Evolutionary conservation across 2,329 filamentous ascomycete species (phyloP).

Genomic region (Domatiomyces globalis): DNA sequence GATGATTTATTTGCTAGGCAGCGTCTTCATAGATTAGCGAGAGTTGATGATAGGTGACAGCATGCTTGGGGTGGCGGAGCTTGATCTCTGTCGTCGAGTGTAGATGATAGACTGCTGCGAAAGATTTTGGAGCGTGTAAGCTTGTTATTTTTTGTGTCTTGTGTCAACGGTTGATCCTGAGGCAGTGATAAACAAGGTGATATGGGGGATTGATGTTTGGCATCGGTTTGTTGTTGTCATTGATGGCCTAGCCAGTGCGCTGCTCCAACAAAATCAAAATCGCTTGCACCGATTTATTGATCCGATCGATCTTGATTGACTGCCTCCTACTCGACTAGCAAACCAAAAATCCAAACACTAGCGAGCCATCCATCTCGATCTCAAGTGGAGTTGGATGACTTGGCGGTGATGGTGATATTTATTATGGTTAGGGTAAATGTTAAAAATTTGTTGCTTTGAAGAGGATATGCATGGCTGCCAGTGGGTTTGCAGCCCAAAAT

Average conservation of each 20-base stretch:
- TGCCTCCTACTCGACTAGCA: no score
- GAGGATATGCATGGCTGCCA: no score
- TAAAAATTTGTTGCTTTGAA: no score
- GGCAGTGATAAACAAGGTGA: no score
- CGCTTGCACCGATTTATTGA: no score
- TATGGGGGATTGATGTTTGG: neutral
- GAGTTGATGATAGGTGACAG: neutral
- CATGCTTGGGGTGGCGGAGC: neutral
- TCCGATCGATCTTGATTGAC: neutral
- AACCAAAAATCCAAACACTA: no score
- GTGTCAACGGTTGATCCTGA: no score
- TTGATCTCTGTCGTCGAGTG: neutral
- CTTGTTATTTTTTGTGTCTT: neutral
- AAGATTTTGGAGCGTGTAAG: neutral
- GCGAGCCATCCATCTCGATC: no score
- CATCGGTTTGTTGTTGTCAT: neutral
- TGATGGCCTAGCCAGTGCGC: neutral
- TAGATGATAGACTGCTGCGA: neutral
- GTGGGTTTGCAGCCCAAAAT: neutral
- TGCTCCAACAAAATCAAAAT: no score
- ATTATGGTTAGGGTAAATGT: no score
- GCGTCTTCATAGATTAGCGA: neutral
- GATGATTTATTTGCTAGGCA: neutral
- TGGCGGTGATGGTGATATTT: no score
- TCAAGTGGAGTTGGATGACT: neutral